Evolutionary conservation across 2,329 filamentous ascomycete species (phyloP), one percentile per base, ranked within the genome.

Genomic region (Pyrenophora tritici-repentis): DNA sequence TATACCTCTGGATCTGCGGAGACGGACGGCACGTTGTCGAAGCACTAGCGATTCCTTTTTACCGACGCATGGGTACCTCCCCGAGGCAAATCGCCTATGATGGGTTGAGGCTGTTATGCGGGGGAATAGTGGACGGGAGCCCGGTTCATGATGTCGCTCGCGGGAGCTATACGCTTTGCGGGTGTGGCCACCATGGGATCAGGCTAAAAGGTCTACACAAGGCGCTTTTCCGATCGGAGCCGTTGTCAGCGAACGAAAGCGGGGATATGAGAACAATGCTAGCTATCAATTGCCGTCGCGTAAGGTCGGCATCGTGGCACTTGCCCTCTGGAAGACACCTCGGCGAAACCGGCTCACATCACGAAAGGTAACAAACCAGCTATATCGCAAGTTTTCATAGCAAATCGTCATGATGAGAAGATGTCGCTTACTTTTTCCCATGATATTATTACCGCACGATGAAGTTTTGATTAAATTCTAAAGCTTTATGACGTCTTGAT

Each of bases 121-220:
- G 47, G 58, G 55, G 49, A 48, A 51, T 22, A 46, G 55, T 55
- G 50, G 54, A 50, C 33, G 43, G 29, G 49, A 58, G 49, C 42
- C 56, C 44, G 49, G 53, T 53, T 49, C 43, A 63, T 52, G 46
- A 58, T 50, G 55, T 47, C 36, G 42, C 26, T 45, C 34, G 47
- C 55, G 50, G 58, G 40, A 53, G 47, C 61, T 59, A 62, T 44
- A 42, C 58, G 59, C 39, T 51, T 61, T 58, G 36, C 18, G 47
- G 50, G 24, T 37, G 47, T 47, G 50, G 52, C 52, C 41, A 36
- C 24, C 42, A 13, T 26, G 47, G 43, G 48, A 66, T 63, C 65
- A 67, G 67, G 52, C 67, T 70, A 68, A 68, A 66, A 49, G 55
- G 51, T 16, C 32, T 40, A 16, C 31, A 35, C 31, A 22, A 26